Base-by-base conservation (phyloP, 2,329 filamentous ascomycete species). In the Aspergillus sp. region DNA sequence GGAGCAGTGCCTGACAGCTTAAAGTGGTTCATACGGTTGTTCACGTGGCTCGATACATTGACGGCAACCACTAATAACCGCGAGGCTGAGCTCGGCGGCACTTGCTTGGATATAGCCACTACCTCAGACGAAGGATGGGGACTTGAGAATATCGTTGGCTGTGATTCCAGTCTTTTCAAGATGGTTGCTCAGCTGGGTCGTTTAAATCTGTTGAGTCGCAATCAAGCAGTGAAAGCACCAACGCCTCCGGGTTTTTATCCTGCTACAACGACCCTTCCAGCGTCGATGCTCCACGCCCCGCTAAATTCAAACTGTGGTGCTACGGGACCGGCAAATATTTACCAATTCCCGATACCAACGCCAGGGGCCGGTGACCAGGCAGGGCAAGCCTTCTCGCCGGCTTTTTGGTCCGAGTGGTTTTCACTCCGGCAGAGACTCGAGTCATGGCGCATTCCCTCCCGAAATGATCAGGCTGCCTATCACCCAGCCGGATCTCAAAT, bases 1-100 rank as follows among this genome's bases (percentile, higher is more conserved):
- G 58, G 74, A 28, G 68, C 68, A 8, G 66, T 77, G 31, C 82
- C 86, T 39, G 82, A 85, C 37, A 76, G 79, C 17, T 49, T 62
- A 13, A 64, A 61, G 8, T 95, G 88, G 88, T 89, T 94, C 66
- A 84, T 93, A 49, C 79, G 85, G 26, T 78, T 94, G 46, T 95
- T 95, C 52, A 91, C 85, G 20, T 93, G 89, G 71, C 93, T 93
- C 53, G 89, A 95, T 57, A 85, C 88, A 34, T 85, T 95, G 63
- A 86, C 86, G 0, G 85, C 85, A 24, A 88, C 82, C 32, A 85
- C 93, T 53, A 95, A 95, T 48, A 84, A 94, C 58, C 78, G 88
- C 32, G 88, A 95, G 59, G 78, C 83, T 17, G 85, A 93, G 56
- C 74, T 94, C 12, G 69, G 71, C 24, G 73, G 73, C 15, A 67